Base-by-base conservation (phyloP, 768 basidiomycete genomes). In the Suillus discolor region DNA sequence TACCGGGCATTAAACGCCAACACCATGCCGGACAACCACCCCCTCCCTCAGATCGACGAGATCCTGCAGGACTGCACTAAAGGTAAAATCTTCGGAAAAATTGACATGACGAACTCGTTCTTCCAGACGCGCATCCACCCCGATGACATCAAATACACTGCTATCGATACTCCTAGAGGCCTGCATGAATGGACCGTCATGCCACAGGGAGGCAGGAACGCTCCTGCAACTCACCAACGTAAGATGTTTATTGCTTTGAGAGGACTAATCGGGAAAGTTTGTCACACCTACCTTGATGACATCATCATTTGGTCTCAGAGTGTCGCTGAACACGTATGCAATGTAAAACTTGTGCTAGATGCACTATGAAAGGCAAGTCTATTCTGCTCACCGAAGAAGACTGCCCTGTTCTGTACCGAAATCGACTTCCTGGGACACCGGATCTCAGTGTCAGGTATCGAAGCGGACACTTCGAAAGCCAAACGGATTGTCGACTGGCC, bases 21-120 rank as follows among this genome's bases (percentile, higher is more conserved):
- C 51, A 76, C 70, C 0, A 59, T 76, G 0, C 54, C 67, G 0
- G 73, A 78, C 55, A 67, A 71, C 4, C 65, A 74, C 12, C 71
- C 65, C 1, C 39, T 49, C 49, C 78, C 76, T 0, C 67, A 67
- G 0, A 69, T 80, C 60, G 5, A 67, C 28, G 57, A 70, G 15
- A 49, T 65, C 49, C 18, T 73, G 23, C 1, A 63, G 36, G 47
- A 69, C 61, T 45, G 68, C 44, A 28, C 61, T 13, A 47, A 64
- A 25, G 31, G 67, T 20, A 34, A 75, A 0, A 80, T 65, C 77
- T 79, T 66, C 66, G 77, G 69, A 0, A 78, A 73, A 41, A 71
- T 82, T 7, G 79, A 83, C 41, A 80, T 80, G 74, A 77, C 75
- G 1, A 73, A 79, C 61, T 71, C 77, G 0, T 82, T 81, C 61